Percentiles rank a stretch among this genome's conserved stretches.
Evolutionary conservation across 805 yeast species (phyloP).

Genomic region (Tetrapisispora nanseiensis): DNA sequence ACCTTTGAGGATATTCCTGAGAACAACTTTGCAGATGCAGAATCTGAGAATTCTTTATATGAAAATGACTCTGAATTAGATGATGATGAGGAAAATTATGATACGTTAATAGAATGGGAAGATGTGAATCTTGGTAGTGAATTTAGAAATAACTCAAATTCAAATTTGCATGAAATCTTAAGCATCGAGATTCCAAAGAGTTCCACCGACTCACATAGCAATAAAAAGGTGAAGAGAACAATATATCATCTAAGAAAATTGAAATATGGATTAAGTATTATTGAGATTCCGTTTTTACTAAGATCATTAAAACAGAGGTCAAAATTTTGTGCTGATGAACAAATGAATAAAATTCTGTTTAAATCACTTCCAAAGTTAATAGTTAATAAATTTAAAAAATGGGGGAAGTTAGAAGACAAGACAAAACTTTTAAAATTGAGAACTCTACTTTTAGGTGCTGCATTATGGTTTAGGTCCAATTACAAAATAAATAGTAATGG

Average conservation of each 20-base stretch:
- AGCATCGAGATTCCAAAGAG: not conserved
- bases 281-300: conserved; percentile 15
- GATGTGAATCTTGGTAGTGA: conserved; percentile 14
- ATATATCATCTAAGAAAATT: conserved; percentile 7
- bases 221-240: not conserved
- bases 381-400: conserved; percentile 10
- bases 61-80: not conserved
- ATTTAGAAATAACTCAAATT: not conserved
- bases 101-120: conserved; percentile 21
- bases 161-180: not conserved
- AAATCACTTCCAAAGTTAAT: conserved; percentile 21
- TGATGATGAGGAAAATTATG: not conserved
- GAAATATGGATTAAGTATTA: conserved; percentile 13
- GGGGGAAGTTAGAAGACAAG: not conserved
- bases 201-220: too few relatives aligned
- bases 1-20: not conserved
- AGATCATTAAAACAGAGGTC: conserved; percentile 8
- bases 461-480: conserved; percentile 20
- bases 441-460: conserved; percentile 18
- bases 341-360: conserved; percentile 14
- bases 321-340: conserved; percentile 10
- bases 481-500: conserved; percentile 22
- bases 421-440: conserved; percentile 4
- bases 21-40: not conserved
- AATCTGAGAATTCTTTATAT: too few relatives aligned